phyloP scores from a whole-genome alignment of 768 basidiomycete genomes.

The Steccherinum ochraceum region DNA sequence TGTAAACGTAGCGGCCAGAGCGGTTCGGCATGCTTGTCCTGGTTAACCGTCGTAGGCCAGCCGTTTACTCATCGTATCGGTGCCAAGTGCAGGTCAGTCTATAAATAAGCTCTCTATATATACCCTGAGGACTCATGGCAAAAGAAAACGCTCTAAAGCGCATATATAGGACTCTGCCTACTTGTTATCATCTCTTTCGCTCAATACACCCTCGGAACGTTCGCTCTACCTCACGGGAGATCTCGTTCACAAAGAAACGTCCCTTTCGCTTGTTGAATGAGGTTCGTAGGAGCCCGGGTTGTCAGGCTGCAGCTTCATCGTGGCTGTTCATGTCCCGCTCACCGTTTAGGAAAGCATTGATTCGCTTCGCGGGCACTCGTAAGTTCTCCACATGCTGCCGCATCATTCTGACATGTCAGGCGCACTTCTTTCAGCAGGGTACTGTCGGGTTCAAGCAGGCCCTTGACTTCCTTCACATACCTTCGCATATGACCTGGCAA shows the following conservation, averaged over 20 bases:
- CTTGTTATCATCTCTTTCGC: not conserved
- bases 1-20: too few species aligned
- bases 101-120: not conserved
- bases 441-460: not conserved
- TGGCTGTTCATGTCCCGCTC: not conserved
- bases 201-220: not conserved
- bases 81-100: not conserved
- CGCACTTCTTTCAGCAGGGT: not conserved
- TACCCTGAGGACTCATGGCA: not conserved
- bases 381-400: not conserved
- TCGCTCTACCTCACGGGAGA: not conserved
- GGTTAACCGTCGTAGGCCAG: not conserved
- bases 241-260: not conserved
- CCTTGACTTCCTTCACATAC: too few species aligned
- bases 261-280: not conserved
- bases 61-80: not conserved
- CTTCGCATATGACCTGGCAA: too few species aligned
- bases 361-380: not conserved
- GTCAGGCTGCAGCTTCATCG: not conserved
- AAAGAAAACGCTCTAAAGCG: not conserved
- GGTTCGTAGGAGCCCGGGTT: not conserved
- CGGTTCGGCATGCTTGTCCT: too few species aligned
- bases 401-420: not conserved
- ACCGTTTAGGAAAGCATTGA: not conserved
- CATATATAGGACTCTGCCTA: not conserved